Conservation (phyloP, 257 asterid genomes). For the Fraxinus excelsior region DNA sequence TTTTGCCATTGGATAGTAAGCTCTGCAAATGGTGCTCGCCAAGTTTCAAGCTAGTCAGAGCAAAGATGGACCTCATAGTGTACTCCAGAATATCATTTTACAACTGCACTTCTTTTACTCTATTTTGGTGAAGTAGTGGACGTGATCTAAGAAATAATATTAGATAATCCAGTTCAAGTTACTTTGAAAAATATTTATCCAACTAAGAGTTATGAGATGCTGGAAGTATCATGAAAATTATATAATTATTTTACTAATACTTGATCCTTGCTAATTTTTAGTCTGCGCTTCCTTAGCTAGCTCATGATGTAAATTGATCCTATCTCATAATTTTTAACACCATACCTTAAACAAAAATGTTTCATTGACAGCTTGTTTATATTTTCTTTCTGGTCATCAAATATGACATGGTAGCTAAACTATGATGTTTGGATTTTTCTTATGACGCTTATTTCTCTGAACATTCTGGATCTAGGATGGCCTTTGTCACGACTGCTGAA, state of each 20-base stretch:
- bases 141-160: not conserved
- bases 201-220: not conserved
- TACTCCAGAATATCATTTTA: not conserved
- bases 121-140: not conserved
- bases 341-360: not conserved
- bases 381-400: not conserved
- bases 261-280: not conserved
- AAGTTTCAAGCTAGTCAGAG: not conserved
- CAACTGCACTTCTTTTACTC: not conserved
- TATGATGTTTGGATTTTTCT: not conserved
- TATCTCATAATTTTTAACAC: not conserved
- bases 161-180: not conserved
- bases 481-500: conserved; percentile 7
- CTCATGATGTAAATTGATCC: not conserved
- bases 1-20: not conserved
- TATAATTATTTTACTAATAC: not conserved
- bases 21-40: not conserved
- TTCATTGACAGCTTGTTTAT: not conserved
- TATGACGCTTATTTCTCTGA: not conserved
- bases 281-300: not conserved
- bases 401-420: not conserved
- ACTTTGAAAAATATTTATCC: not conserved
- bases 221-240: not conserved
- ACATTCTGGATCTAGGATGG: not conserved
- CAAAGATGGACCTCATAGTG: not conserved